Evolutionary conservation across 257 asterid genomes (phyloP).

Genomic region (Solanum okadae): DNA sequence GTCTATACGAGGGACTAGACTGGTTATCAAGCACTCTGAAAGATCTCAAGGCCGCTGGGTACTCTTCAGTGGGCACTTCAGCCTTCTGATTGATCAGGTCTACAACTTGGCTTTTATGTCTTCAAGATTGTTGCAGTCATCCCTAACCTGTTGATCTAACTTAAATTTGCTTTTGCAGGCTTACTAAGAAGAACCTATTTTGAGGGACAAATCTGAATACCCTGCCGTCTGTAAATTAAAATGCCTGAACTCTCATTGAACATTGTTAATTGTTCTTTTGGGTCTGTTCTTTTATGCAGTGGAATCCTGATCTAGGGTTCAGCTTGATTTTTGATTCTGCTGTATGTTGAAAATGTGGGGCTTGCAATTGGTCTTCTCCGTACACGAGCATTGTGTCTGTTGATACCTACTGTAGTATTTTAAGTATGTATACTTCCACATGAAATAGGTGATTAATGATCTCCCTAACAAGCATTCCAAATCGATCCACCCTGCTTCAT

Average conservation of each 20-base stretch:
- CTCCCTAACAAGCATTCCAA: not conserved
- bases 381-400: not conserved
- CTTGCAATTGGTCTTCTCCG: not conserved
- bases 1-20: conserved; percentile 92
- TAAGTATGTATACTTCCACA: not conserved
- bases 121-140: not conserved
- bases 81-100: conserved; percentile 44
- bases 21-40: conserved; percentile 86
- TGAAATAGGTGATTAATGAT: not conserved
- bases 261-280: not conserved
- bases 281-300: not conserved
- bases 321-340: not conserved
- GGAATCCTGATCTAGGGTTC: not conserved
- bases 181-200: not conserved
- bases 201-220: conserved; percentile 18
- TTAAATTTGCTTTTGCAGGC: not conserved
- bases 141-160: not conserved
- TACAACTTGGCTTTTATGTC: not conserved
- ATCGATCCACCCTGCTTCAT: not conserved
- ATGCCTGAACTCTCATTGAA: not conserved
- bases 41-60: conserved; percentile 81
- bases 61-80: conserved; percentile 80
- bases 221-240: conserved; percentile 15
- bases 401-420: not conserved
- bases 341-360: not conserved